These are phyloP conservation scores for Yarrowia sp. DNA, from an alignment of 805 yeast genomes.

Conservation along the genomic window DNA sequence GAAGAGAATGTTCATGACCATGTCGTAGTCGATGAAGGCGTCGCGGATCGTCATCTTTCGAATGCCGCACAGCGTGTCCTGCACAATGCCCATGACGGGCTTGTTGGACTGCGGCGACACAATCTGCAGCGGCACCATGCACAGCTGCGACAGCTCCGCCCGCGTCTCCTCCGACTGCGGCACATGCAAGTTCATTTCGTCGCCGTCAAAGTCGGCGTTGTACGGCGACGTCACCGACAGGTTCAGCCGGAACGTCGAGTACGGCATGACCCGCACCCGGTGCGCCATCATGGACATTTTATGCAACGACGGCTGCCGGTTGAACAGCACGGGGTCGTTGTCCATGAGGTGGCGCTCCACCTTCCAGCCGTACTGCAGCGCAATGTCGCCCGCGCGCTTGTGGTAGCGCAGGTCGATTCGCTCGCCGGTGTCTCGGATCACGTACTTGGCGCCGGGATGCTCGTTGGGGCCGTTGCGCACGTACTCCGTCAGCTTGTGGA, in stretches of 20 bases:
- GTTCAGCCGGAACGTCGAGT: conserved; percentile 93
- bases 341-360: conserved; percentile 98
- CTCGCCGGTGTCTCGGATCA: conserved; percentile 97
- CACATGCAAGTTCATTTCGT: conserved; percentile 98
- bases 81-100: conserved; percentile 99
- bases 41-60: conserved; percentile 95
- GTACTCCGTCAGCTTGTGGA: conserved; percentile 84
- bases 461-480: conserved; percentile 98
- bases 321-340: conserved; percentile 94
- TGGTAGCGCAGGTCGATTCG: conserved; percentile 96
- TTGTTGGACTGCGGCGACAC: conserved; percentile 98
- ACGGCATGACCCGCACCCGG: conserved; percentile 97
- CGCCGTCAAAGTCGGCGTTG: conserved; percentile 99
- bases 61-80: conserved; percentile 95
- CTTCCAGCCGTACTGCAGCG: conserved; percentile 97
- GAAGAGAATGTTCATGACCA: conserved; percentile 91
- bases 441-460: conserved; percentile 99
- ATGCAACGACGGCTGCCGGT: conserved; percentile 98
- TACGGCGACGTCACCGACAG: conserved; percentile 98
- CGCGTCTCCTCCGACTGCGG: conserved; percentile 98
- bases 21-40: conserved; percentile 81
- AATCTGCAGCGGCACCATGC: conserved; percentile 97
- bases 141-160: conserved; percentile 90
- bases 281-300: conserved; percentile 99
- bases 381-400: conserved; percentile 97